Evolutionary conservation across 73 alveolate species (phyloP).

Genomic region (Paramecium pentaurelia): DNA sequence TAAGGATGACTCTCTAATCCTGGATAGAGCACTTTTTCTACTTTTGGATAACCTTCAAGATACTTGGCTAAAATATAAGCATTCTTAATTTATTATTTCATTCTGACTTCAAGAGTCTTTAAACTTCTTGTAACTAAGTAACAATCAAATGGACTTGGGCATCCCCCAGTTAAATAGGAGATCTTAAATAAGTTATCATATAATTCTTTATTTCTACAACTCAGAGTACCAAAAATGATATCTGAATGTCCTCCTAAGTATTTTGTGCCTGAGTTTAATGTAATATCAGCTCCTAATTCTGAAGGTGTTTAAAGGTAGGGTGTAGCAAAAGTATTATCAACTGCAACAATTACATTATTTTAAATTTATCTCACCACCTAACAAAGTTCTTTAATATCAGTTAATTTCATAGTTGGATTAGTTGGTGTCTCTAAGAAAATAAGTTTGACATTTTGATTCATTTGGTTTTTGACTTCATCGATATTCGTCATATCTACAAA

Average conservation of each 20-base stretch:
- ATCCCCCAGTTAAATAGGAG: conserved; percentile 76
- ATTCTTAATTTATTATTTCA: conserved; percentile 83
- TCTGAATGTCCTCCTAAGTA: conserved; percentile 97
- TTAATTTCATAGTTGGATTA: conserved; percentile 87
- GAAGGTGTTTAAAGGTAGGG: conserved; percentile 85
- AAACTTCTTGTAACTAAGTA: conserved; percentile 90
- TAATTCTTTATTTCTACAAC: conserved; percentile 77
- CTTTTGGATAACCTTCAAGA: conserved; percentile 90
- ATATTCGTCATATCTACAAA: conserved; percentile 80
- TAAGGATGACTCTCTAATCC: conserved; percentile 92
- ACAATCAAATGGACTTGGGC: conserved; percentile 90
- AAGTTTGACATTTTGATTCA: conserved; percentile 83
- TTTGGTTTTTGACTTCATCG: conserved; percentile 61
- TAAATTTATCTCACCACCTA: conserved; percentile 67
- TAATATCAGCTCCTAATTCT: conserved; percentile 92
- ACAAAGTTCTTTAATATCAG: conserved; percentile 63
- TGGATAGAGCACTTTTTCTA: conserved; percentile 92
- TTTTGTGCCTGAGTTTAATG: conserved; percentile 82
- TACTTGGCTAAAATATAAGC: conserved; percentile 93
- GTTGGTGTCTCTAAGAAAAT: conserved; percentile 96
- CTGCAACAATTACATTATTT: conserved; percentile 64
- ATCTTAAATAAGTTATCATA: conserved; percentile 74
- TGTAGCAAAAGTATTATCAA: conserved; percentile 93
- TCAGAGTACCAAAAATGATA: conserved; percentile 90
- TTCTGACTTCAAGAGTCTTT: conserved; percentile 87